phyloP scores from a whole-genome alignment of 192 early-diverging fungal species.

The Backusella psychrophila region DNA sequence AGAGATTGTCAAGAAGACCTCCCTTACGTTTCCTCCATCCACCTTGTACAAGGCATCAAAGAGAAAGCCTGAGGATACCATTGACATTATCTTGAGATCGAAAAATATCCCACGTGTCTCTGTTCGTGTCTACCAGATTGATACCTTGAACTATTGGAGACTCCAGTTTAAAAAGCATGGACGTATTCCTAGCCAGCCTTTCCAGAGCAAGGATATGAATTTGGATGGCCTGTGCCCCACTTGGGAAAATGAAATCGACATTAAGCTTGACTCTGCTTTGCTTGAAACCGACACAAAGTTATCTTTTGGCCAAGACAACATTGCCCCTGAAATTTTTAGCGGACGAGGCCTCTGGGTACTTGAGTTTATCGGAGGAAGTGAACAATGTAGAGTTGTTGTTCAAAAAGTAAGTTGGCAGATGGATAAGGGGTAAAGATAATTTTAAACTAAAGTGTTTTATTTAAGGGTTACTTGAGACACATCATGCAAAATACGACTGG shows the following conservation, averaged over 20 bases:
- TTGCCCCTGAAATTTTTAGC: conserved; percentile 34
- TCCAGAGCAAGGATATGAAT: conserved; percentile 14
- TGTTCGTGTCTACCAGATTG: conserved; percentile 43
- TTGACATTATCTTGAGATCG: conserved; percentile 30
- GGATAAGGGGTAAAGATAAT: background rate
- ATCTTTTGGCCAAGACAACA: conserved; percentile 27
- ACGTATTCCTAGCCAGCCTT: background rate
- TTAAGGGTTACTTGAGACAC: conserved; percentile 42
- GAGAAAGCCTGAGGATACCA: conserved; percentile 28
- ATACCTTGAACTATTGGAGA: conserved; percentile 41
- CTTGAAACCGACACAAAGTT: conserved; percentile 22
- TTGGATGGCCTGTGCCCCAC: conserved; percentile 48
- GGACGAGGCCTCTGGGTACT: conserved; percentile 48
- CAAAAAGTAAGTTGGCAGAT: conserved; percentile 36
- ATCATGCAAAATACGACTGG: conserved; percentile 40
- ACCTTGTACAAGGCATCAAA: background rate
- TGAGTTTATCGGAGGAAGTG: conserved; percentile 42
- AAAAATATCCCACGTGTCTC: conserved; percentile 42
- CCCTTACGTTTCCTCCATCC: background rate
- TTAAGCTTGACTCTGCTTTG: conserved; percentile 5
- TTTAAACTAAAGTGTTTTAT: background rate
- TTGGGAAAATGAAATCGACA: conserved; percentile 34
- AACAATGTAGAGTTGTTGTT: conserved; percentile 39
- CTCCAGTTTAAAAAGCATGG: conserved; percentile 16
- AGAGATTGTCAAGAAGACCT: background rate